A percentile compares a stretch with the other conserved stretches of the same genome.
Conservation (phyloP, 495 filamentous ascomycete species). For the Peziza echinospora region DNA sequence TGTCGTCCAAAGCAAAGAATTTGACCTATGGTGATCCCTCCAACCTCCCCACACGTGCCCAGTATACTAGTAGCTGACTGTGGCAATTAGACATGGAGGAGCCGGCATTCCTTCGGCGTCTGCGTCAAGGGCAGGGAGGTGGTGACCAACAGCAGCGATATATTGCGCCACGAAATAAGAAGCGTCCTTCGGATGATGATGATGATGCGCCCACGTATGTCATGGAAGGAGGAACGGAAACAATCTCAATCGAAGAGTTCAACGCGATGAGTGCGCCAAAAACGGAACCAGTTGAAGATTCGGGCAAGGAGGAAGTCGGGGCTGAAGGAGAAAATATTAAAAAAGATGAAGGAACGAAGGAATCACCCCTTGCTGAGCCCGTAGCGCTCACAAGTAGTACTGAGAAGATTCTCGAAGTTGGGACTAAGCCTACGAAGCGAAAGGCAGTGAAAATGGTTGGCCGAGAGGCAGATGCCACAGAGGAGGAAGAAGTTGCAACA, state of each 20-base stretch:
- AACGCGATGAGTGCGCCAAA: conserved; percentile 20
- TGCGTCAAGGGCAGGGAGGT: conserved; percentile 23
- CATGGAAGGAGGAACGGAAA: conserved; percentile 25
- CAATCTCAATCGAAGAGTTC: conserved; percentile 24
- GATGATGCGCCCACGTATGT: conserved; percentile 29
- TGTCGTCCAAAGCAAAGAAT: conserved; percentile 26
- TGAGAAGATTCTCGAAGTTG: conserved; percentile 3
- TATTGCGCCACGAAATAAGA: conserved; percentile 23
- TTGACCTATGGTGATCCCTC: conserved; percentile 25
- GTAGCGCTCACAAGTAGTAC: neutral
- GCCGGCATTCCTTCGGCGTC: conserved; percentile 22
- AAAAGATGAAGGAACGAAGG: conserved; percentile 6
- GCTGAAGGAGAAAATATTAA: neutral
- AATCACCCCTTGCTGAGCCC: neutral
- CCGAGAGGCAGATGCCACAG: conserved; percentile 8
- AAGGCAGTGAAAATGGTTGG: conserved; percentile 14
- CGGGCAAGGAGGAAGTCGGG: neutral
- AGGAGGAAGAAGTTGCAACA: neutral
- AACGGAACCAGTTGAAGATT: conserved; percentile 1
- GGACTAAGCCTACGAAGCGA: conserved; percentile 10
- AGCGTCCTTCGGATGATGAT: conserved; percentile 18
- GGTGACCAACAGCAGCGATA: conserved; percentile 21
- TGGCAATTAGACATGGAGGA: conserved; percentile 20
- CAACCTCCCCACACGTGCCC: no score
- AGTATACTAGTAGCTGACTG: neutral